A percentile compares a stretch with the other conserved stretches of the same genome.
phyloP scores from a whole-genome alignment of 1,284 basidiomycete genomes.

The Cryptococcus sp. region DNA sequence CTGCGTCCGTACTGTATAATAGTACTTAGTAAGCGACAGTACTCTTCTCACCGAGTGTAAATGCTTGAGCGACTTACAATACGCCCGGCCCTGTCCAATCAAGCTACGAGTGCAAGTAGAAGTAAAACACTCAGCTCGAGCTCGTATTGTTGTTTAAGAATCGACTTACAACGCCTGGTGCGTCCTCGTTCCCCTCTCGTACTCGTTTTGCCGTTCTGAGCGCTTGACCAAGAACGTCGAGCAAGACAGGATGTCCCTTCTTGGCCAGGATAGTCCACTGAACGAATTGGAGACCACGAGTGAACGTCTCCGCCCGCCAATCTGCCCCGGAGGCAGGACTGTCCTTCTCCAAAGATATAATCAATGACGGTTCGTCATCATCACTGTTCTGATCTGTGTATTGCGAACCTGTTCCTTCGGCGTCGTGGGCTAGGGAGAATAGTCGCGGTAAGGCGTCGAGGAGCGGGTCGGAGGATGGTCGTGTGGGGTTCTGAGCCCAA shows the following conservation, averaged over 20 bases:
- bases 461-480: conserved; percentile 9
- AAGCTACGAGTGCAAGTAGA: conserved; percentile 10
- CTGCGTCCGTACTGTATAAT: conserved; percentile 19
- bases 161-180: conserved; percentile 17
- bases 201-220: conserved; percentile 18
- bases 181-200: conserved; percentile 7
- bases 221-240: conserved; percentile 33
- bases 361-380: conserved; percentile 14
- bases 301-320: conserved; percentile 25
- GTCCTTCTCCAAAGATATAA: conserved; percentile 29
- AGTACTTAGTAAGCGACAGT: too few relatives aligned
- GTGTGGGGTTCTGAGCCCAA: conserved; percentile 20
- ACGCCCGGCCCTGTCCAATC: conserved; percentile 37
- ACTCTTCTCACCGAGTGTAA: too few relatives aligned
- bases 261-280: conserved; percentile 39
- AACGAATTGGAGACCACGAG: conserved; percentile 29
- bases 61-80: conserved; percentile 21
- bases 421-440: conserved; percentile 1
- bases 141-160: neutral
- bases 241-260: conserved; percentile 33
- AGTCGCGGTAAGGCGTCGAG: conserved; percentile 20
- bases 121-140: neutral
- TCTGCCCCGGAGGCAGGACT: conserved; percentile 4
- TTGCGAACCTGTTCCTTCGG: neutral
- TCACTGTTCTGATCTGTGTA: neutral